These are phyloP conservation scores for Cercospora janseana DNA, from an alignment of 2,329 filamentous ascomycete species.

Conservation along the genomic window DNA sequence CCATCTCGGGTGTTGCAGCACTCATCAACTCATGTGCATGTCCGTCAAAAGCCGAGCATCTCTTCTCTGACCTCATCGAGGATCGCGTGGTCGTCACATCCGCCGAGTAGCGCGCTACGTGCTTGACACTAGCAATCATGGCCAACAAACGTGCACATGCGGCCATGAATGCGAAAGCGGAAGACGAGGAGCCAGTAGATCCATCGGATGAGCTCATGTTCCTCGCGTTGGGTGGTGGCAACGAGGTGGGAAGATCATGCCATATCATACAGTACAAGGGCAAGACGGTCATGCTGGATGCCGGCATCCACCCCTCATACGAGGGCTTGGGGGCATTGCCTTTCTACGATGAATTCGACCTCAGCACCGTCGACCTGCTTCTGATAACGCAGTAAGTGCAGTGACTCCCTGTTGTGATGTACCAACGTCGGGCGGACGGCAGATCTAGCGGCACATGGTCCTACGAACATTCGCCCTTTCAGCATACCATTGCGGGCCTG, in stretches of 20 bases:
- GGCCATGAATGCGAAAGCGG: slow-evolving; percentile 66
- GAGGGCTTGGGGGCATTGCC: slow-evolving; percentile 90
- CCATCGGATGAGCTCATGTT: slow-evolving; percentile 94
- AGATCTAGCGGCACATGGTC: too few species aligned
- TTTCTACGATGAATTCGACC: slow-evolving; percentile 97
- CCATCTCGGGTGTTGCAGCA: neutral
- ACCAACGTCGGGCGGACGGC: neutral
- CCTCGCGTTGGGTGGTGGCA: slow-evolving; percentile 87
- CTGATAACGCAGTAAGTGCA: slow-evolving; percentile 95
- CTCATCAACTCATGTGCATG: neutral
- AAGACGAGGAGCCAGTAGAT: slow-evolving; percentile 81
- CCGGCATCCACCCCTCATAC: slow-evolving; percentile 93
- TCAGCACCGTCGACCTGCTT: slow-evolving; percentile 94
- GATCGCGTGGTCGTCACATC: too few species aligned
- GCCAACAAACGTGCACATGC: slow-evolving; percentile 72
- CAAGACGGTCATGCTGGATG: slow-evolving; percentile 99
- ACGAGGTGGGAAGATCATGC: slow-evolving; percentile 94
- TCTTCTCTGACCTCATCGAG: neutral
- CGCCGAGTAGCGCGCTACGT: slow-evolving; percentile 17
- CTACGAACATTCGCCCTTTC: too few species aligned
- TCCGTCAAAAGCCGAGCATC: neutral
- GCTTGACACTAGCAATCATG: slow-evolving; percentile 56
- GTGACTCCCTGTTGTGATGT: neutral
- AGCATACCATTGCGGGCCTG: too few species aligned
- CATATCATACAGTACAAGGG: slow-evolving; percentile 99